Evolutionary conservation across 2,329 filamentous ascomycete species (phyloP), one percentile per base, ranked within the genome.

Genomic region (Sphaerulina musiva): DNA sequence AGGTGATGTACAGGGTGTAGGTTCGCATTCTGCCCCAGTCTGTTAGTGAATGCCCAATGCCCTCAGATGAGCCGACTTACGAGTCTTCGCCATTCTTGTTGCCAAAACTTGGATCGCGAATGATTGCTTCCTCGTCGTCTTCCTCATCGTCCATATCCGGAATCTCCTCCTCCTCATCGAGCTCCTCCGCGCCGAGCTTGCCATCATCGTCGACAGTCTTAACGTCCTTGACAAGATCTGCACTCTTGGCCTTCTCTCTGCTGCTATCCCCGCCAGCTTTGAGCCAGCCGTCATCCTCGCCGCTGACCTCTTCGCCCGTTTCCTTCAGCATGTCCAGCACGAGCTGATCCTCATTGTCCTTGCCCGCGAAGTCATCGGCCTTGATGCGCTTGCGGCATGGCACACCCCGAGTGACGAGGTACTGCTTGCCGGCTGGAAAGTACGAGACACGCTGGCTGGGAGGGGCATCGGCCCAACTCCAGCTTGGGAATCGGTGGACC

Each of bases 1-100:
- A 98, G 74, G 90, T 93, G 68, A 98, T 97, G 79, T 98, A 98
- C 62, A 98, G 85, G 43, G 87, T 95, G 73, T 98, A 98, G n/a
- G 89, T 95, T 63, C 93, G 87, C 48, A 88, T 58, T 85, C 67
- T 68, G 51, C 8, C 14, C 12, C 20, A 5, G 12, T 41, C n/a
- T 42, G 56, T 63, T 29, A 63, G 81, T 51, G 46, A n/a, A 9
- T 12, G 14, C 10, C 14, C 7, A 23, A 9, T 42, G 2, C 14
- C 20, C 38, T 29, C 6, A 11, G 26, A 43, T 14, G 20, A 26
- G 4, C 10, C 23, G 4, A 74, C 80, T 68, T 68, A 84, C 82
- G 78, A 77, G 57, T 77, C 76, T 3, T 76, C 75, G n/a, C 73
- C 74, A 14, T 71, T 72, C 42, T 58, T 62, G 46, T 58, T 60